Percentiles rank a stretch among this genome's conserved stretches.
Evolutionary conservation across 176 grass and related monocot species (phyloP).

Genomic region (Aegilops umbellulata): DNA sequence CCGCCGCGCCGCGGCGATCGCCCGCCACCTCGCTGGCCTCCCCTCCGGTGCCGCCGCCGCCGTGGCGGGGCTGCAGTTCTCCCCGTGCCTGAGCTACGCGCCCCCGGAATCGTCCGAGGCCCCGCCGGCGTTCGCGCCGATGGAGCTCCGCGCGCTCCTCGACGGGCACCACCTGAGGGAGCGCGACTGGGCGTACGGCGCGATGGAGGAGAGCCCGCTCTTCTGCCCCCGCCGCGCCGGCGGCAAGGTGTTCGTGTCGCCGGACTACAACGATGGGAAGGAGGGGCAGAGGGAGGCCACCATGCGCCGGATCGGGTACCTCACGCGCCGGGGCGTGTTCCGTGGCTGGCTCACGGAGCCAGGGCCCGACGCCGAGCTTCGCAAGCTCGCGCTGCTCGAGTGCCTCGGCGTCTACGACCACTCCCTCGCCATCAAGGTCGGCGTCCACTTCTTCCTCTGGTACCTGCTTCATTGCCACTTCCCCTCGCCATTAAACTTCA

Average conservation of each 20-base stretch:
- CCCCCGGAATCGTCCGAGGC: conserved; percentile 49
- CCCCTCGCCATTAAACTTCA: background rate
- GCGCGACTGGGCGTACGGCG: conserved; percentile 65
- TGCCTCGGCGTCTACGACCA: conserved; percentile 72
- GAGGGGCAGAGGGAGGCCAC: conserved; percentile 68
- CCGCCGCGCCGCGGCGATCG: conserved; percentile 34
- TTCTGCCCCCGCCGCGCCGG: conserved; percentile 46
- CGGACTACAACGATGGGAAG: conserved; percentile 66
- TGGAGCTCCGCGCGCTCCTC: conserved; percentile 44
- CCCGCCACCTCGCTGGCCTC: conserved; percentile 40
- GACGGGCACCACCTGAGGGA: conserved; percentile 62
- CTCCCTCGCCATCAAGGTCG: conserved; percentile 71
- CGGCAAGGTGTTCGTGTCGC: conserved; percentile 53
- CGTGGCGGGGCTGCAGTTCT: conserved; percentile 9
- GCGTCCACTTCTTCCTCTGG: conserved; percentile 88
- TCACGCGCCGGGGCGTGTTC: conserved; percentile 55
- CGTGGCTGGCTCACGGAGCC: conserved; percentile 62
- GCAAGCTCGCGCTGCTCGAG: conserved; percentile 57
- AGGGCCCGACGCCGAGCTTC: conserved; percentile 40
- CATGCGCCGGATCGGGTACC: conserved; percentile 62
- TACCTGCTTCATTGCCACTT: background rate
- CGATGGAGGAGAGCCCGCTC: conserved; percentile 71
- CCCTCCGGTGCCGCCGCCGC: background rate
- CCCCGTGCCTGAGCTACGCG: conserved; percentile 56
- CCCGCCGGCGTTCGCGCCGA: conserved; percentile 32